A percentile compares a stretch with the other conserved stretches of the same genome.
Conservation (phyloP, 495 filamentous ascomycete species). For the Lasiosphaeria ovina region DNA sequence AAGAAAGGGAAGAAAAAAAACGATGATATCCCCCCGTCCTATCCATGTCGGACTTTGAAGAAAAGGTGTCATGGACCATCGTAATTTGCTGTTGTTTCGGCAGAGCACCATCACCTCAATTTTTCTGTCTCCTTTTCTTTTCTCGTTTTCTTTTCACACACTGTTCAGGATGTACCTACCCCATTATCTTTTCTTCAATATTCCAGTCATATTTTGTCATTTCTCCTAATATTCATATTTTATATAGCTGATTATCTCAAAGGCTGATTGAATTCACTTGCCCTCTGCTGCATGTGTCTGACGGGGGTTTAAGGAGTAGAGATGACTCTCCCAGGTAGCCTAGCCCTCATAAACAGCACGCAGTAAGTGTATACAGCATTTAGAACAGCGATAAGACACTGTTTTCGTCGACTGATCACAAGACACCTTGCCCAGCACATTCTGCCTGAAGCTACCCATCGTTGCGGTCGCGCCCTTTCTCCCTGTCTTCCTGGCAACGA, state of each 20-base stretch:
- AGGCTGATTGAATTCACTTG: constrained; percentile 16
- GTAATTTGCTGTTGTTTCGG: not conserved
- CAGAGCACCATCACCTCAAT: too few species aligned
- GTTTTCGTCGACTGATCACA: too few species aligned
- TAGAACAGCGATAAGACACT: too few species aligned
- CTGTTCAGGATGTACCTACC: not conserved
- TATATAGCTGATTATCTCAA: constrained; percentile 8
- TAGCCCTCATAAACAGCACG: too few species aligned
- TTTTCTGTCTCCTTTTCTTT: constrained; percentile 5
- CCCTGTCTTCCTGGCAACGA: too few species aligned
- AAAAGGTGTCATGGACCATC: constrained; percentile 34
- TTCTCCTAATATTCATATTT: not conserved
- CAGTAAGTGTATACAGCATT: too few species aligned
- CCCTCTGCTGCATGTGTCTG: not conserved
- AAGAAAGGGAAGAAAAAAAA: constrained; percentile 22
- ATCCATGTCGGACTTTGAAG: constrained; percentile 26
- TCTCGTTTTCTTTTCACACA: not conserved
- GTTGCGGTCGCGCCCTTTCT: too few species aligned
- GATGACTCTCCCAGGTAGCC: too few species aligned
- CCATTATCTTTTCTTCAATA: not conserved
- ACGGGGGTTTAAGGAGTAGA: not conserved
- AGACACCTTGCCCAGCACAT: too few species aligned
- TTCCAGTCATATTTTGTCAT: not conserved
- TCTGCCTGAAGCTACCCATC: too few species aligned
- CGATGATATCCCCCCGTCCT: not conserved